Evolutionary conservation across 2,329 filamentous ascomycete species (phyloP), one percentile per base, ranked within the genome.

Genomic region (Trichoderma oligosporum): DNA sequence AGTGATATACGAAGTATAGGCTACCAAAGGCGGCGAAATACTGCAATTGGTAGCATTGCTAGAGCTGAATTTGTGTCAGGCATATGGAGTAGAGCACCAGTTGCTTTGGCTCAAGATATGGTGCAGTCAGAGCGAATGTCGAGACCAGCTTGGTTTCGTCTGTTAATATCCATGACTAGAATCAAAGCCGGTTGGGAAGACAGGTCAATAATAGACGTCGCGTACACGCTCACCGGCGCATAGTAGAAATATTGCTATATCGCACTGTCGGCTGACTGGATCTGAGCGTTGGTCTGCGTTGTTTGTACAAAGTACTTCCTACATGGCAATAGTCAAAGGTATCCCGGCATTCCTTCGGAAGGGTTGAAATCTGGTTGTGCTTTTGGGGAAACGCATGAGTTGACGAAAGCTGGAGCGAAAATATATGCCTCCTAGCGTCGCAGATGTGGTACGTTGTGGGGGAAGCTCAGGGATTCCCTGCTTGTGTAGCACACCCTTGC

Each of bases 381-480:
- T 27, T 5, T 53, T 29, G 29, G 51, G 41, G 51, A 36, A 20
- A 53, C 22, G 29, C 52, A 46, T 27, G 41, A 38, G 41, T 46
- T 38, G 41, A 11, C 27, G 27, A n/a, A 24, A 55, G 27, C 35
- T 46, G 52, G 52, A 41, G 52, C 31, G 22, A 38, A 55, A n/a
- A n/a, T n/a, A 46, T 55, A 55, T 55, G 52, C 41, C 52, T 46
- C 53, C 44, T 56, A 48, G 53, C 35, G 53, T 56, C 53, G 35
- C 44, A 48, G 20, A 14, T 44, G 25, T 47, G 53, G 44, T 48
- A 39, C 44, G 25, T 44, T 56, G 53, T 48, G 53, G 53, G 45
- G 53, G 45, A 47, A 56, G 53, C 39, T 42, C 45, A 56, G 35
- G 53, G 35, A 47, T 48, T 48, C 53, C 53, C 35, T 56, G 53